Evolutionary conservation across 2,329 filamentous ascomycete genomes (phyloP).

Genomic region (Teratosphaeria viscida): DNA sequence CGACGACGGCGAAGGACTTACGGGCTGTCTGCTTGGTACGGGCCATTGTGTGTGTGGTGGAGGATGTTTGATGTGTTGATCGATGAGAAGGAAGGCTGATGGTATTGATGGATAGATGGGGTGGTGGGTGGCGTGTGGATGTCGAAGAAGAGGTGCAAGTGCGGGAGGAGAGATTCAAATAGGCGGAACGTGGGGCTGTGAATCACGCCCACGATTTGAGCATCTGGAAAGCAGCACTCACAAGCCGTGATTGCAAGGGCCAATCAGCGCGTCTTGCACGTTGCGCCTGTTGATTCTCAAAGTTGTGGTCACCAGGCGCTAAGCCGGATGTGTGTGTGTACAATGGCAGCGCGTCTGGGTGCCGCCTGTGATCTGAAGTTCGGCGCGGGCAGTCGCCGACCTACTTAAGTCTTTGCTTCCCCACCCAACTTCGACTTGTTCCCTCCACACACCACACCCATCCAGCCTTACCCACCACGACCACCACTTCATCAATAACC

Average conservation of each 20-base stretch:
- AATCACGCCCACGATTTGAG: neutral
- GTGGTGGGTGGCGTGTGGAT: constrained; percentile 1
- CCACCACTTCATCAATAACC: constrained; percentile 15
- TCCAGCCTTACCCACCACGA: constrained; percentile 14
- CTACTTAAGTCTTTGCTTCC: neutral
- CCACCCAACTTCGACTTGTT: constrained; percentile 11
- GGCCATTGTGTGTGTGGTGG: constrained; percentile 32
- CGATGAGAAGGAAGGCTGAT: constrained; percentile 5
- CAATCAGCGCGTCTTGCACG: neutral
- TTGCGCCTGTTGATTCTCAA: neutral
- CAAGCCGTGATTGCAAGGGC: neutral
- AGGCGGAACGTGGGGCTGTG: neutral
- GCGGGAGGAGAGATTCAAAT: neutral
- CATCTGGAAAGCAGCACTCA: constrained; percentile 1
- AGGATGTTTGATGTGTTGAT: constrained; percentile 11
- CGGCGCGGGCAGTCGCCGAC: neutral
- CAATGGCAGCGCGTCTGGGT: neutral
- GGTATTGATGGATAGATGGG: constrained; percentile 3
- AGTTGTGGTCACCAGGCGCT: neutral
- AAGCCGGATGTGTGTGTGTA: neutral
- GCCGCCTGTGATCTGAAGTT: neutral
- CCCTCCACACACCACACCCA: constrained; percentile 10
- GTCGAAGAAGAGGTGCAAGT: neutral
- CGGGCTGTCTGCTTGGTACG: constrained; percentile 48
- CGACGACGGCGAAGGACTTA: constrained; percentile 28